A percentile compares a stretch with the other conserved stretches of the same genome.
Conservation (phyloP, 352 stramenopile genomes). For the Ophiocytium majus region DNA sequence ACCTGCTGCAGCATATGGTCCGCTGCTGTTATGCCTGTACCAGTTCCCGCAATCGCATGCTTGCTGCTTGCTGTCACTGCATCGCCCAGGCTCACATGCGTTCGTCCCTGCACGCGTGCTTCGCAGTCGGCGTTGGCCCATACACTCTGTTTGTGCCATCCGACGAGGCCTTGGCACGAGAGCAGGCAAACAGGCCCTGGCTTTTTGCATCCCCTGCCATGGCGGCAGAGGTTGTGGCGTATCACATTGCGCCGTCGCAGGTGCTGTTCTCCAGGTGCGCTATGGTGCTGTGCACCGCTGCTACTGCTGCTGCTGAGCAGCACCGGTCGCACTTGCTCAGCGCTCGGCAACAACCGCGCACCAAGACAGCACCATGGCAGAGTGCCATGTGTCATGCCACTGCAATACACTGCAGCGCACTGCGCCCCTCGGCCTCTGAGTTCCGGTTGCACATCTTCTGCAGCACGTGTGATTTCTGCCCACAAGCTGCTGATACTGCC, state of each 20-base stretch:
- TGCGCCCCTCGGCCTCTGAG: not conserved
- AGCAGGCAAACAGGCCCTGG: not conserved
- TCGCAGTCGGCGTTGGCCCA: not conserved
- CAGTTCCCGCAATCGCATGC: not conserved
- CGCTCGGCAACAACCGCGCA: no score
- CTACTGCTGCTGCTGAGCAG: no score
- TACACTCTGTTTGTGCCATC: not conserved
- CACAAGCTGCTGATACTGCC: not conserved
- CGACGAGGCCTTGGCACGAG: not conserved
- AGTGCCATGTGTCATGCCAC: not conserved
- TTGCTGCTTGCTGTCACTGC: not conserved
- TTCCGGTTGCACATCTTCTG: not conserved
- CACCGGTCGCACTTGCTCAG: no score
- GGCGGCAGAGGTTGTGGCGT: not conserved
- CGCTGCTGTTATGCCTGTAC: not conserved
- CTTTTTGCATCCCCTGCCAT: not conserved
- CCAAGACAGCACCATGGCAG: no score
- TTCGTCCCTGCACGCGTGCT: not conserved
- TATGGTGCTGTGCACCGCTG: no score
- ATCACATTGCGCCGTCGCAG: not conserved
- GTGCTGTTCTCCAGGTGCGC: slow-evolving; percentile 6
- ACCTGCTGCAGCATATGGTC: no score
- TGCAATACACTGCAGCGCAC: not conserved
- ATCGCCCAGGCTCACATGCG: not conserved
- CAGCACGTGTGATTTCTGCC: not conserved